These are phyloP conservation scores for Zygosaccharomyces bailii DNA, from an alignment of 805 yeast genomes.

Conservation along the genomic window DNA sequence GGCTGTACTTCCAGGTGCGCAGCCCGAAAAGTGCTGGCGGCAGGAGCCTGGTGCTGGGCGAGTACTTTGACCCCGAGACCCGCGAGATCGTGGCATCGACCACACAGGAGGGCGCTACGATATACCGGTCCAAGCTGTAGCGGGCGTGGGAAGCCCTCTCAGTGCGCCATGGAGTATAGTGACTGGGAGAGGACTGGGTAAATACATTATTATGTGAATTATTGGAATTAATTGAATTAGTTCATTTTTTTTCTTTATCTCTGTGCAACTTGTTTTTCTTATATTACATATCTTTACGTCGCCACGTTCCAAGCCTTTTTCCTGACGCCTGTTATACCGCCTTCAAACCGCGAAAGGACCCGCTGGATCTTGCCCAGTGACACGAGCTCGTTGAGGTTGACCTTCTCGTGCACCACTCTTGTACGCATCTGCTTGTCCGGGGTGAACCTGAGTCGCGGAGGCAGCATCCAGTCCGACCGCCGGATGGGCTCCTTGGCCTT, in stretches of 20 bases:
- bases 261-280: too few relatives aligned
- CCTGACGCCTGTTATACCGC: slow-evolving; percentile 35
- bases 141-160: too few relatives aligned
- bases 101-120: slow-evolving; percentile 59
- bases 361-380: slow-evolving; percentile 25
- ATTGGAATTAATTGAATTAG: too few relatives aligned
- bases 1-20: slow-evolving; percentile 49
- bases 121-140: slow-evolving; percentile 20
- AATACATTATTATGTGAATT: too few relatives aligned
- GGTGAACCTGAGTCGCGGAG: slow-evolving; percentile 29
- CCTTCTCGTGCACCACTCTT: slow-evolving; percentile 29
- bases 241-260: too few relatives aligned
- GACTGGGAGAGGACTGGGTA: too few relatives aligned
- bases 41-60: slow-evolving; percentile 55
- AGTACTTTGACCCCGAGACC: slow-evolving; percentile 46
- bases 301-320: slow-evolving; percentile 20
- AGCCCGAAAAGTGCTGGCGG: slow-evolving; percentile 50
- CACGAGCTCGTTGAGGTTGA: slow-evolving; percentile 33
- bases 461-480: slow-evolving; percentile 37
- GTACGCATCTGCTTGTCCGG: slow-evolving; percentile 35
- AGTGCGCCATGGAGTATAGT: too few relatives aligned
- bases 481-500: slow-evolving; percentile 31
- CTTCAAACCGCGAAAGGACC: slow-evolving; percentile 32
- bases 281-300: background rate
- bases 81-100: slow-evolving; percentile 57